phyloP scores from a whole-genome alignment of 208 protist species.

The Leishmania turanica region DNA sequence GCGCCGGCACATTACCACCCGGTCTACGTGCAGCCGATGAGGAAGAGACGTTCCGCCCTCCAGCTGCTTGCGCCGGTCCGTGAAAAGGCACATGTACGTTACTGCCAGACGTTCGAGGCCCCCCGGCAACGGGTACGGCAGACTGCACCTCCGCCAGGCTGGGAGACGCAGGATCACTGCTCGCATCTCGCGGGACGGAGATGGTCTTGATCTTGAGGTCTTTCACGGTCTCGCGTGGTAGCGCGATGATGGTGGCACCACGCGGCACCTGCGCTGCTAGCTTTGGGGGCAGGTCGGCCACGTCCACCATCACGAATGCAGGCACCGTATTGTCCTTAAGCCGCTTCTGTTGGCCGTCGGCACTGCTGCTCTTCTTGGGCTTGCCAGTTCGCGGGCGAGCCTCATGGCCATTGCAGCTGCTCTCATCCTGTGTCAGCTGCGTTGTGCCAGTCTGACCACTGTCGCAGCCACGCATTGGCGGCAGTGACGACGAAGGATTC shows the following conservation, averaged over 20 bases:
- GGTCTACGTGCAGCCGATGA: not conserved
- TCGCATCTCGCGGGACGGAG: not conserved
- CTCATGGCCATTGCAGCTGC: not conserved
- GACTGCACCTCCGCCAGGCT: not conserved
- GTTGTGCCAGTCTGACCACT: conserved; percentile 6
- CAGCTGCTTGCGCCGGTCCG: not conserved
- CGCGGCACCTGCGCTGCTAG: conserved; percentile 31
- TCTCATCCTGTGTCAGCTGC: conserved; percentile 1
- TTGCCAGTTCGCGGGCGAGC: not conserved
- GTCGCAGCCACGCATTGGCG: not conserved
- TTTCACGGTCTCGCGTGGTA: conserved; percentile 20
- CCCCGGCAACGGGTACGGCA: not conserved
- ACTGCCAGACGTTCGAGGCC: not conserved
- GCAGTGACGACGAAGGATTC: conserved; percentile 19
- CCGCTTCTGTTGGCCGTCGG: not conserved
- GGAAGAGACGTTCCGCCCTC: not conserved
- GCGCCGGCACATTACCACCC: not conserved
- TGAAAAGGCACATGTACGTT: not conserved
- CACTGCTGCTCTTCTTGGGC: not conserved
- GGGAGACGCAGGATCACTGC: not conserved
- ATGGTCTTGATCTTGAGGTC: conserved; percentile 10
- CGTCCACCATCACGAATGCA: conserved; percentile 29
- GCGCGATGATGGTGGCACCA: conserved; percentile 26
- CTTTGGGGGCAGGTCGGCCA: conserved; percentile 19
- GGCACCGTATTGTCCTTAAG: not conserved